Evolutionary conservation across 371 early-diverging fungal genomes (phyloP).

Genomic region (Syncephalastrum monosporum): DNA sequence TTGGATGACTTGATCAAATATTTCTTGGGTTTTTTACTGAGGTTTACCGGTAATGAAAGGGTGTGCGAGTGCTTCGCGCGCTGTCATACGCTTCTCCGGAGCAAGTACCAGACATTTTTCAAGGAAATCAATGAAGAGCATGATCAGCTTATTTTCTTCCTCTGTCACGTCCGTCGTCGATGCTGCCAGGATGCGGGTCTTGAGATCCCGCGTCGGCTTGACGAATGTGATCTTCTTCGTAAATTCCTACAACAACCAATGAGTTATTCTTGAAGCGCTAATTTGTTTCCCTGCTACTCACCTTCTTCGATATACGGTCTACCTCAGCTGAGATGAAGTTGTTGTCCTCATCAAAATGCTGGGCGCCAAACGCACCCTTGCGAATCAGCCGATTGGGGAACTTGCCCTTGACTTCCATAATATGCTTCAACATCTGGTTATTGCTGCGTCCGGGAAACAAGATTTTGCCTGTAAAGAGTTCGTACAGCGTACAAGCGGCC

Average conservation of each 20-base stretch:
- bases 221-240: constrained; percentile 60
- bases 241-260: constrained; percentile 48
- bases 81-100: constrained; percentile 92
- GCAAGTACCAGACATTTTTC: constrained; percentile 83
- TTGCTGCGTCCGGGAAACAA: constrained; percentile 93
- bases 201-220: constrained; percentile 73
- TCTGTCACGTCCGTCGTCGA: constrained; percentile 43
- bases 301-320: constrained; percentile 73
- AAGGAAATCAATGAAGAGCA: constrained; percentile 80
- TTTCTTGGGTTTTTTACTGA: too few species aligned
- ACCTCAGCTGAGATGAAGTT: constrained; percentile 65
- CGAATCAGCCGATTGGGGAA: constrained; percentile 82
- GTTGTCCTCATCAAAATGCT: constrained; percentile 86
- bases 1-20: too few species aligned
- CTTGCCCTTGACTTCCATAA: constrained; percentile 93
- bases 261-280: not conserved
- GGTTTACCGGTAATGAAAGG: constrained; percentile 75
- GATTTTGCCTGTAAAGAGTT: constrained; percentile 93
- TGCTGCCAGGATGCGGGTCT: constrained; percentile 60
- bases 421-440: constrained; percentile 93
- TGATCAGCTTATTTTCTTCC: constrained; percentile 50
- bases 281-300: constrained; percentile 10
- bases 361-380: constrained; percentile 73
- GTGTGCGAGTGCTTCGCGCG: constrained; percentile 87
- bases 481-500: constrained; percentile 97